Percentiles rank a stretch among this genome's conserved stretches.
Evolutionary conservation across 176 grass and related monocot species (phyloP).

Genomic region (Oryza officinalis): DNA sequence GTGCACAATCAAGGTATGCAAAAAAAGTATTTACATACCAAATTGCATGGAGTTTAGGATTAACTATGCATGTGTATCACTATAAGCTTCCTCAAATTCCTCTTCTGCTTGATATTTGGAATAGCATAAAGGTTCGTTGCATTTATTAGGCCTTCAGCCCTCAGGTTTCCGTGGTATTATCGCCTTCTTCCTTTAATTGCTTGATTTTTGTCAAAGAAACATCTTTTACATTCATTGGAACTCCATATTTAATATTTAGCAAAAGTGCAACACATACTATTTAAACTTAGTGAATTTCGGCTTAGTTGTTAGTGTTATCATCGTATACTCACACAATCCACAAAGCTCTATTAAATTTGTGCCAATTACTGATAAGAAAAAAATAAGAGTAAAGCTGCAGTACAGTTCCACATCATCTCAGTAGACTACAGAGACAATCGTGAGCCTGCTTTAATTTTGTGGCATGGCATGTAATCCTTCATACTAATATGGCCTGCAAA

Average conservation of each 20-base stretch:
- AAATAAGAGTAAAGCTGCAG: neutral
- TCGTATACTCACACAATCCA: neutral
- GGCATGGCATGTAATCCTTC: neutral
- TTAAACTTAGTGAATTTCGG: neutral
- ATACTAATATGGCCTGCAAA: neutral
- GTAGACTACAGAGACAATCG: neutral
- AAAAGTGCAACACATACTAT: neutral
- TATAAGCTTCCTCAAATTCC: neutral
- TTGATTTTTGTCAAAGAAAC: neutral
- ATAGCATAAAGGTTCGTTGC: neutral
- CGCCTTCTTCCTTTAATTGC: neutral
- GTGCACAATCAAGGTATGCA: neutral
- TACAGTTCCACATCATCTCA: neutral
- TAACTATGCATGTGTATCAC: neutral
- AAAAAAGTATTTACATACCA: neutral
- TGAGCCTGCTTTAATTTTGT: neutral
- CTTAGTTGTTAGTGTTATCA: neutral
- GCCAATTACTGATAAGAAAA: neutral
- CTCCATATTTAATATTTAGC: neutral
- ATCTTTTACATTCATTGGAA: neutral
- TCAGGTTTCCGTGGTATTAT: neutral
- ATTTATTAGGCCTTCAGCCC: neutral
- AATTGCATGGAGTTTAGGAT: neutral
- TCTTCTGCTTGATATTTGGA: neutral
- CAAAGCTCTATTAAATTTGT: constrained; percentile 1